These are phyloP conservation scores for Pythium chondricola DNA, from an alignment of 352 stramenopile species.

Conservation along the genomic window DNA sequence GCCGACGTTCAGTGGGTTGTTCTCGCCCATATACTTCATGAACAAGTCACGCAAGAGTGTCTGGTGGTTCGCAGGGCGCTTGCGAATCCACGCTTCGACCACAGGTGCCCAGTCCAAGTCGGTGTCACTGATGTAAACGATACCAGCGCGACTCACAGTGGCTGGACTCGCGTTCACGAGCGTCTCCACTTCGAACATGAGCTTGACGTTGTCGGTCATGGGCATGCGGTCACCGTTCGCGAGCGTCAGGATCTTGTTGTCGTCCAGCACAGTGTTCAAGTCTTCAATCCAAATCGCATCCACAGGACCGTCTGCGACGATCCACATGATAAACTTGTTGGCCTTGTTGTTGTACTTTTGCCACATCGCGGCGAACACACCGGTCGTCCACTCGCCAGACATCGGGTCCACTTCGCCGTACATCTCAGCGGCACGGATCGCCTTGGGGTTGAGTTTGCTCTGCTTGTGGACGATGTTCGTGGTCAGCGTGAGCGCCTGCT, in stretches of 20 bases:
- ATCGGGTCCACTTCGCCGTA: slow-evolving; percentile 97
- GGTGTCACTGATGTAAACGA: slow-evolving; percentile 98
- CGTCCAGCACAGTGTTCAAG: slow-evolving; percentile 97
- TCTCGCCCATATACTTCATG: slow-evolving; percentile 95
- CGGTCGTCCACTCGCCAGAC: slow-evolving; percentile 96
- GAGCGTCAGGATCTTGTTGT: slow-evolving; percentile 97
- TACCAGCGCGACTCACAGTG: slow-evolving; percentile 94
- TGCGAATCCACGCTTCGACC: slow-evolving; percentile 95
- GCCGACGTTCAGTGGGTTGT: slow-evolving; percentile 90
- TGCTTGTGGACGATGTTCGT: slow-evolving; percentile 94
- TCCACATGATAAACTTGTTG: slow-evolving; percentile 99
- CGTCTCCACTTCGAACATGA: slow-evolving; percentile 97
- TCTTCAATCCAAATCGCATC: slow-evolving; percentile 99
- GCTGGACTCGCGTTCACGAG: slow-evolving; percentile 96
- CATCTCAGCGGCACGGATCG: slow-evolving; percentile 96
- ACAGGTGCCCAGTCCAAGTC: slow-evolving; percentile 97
- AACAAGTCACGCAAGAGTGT: slow-evolving; percentile 89
- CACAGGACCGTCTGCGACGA: slow-evolving; percentile 95
- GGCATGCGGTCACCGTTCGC: slow-evolving; percentile 97
- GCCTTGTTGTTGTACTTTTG: slow-evolving; percentile 97
- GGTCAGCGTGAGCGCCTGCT: slow-evolving; percentile 90
- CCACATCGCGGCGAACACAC: slow-evolving; percentile 98
- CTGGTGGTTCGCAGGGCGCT: slow-evolving; percentile 84
- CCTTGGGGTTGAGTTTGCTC: slow-evolving; percentile 96
- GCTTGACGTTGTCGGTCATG: slow-evolving; percentile 97